Evolutionary conservation across 345 rosid genomes (phyloP).

Genomic region (Draba incana): DNA sequence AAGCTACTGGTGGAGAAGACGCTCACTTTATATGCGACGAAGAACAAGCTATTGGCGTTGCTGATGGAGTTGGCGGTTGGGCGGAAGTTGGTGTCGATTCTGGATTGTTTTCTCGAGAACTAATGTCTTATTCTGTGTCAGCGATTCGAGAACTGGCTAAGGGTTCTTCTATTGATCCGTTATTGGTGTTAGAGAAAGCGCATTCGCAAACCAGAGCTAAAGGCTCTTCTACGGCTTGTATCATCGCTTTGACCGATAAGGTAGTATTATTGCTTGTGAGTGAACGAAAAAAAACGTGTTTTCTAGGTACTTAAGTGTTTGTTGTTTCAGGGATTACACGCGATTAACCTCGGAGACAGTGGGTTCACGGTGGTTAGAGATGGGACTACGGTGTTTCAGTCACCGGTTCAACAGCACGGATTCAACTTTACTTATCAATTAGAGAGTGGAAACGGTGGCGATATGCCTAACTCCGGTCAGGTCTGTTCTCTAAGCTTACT

Average conservation of each 20-base stretch:
- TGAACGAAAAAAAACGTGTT: neutral
- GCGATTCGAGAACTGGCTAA: conserved; percentile 73
- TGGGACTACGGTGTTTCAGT: conserved; percentile 76
- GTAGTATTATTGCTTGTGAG: conserved; percentile 43
- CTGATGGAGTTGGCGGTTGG: conserved; percentile 99
- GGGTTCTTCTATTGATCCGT: conserved; percentile 69
- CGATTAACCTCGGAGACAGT: conserved; percentile 93
- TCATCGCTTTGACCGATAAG: conserved; percentile 77
- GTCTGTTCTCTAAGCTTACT: conserved; percentile 41
- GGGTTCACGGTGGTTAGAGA: conserved; percentile 93
- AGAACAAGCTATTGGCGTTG: conserved; percentile 88
- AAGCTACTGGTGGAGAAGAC: conserved; percentile 95
- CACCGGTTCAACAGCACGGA: conserved; percentile 93
- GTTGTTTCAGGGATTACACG: conserved; percentile 60
- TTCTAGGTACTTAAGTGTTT: neutral
- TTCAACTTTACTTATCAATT: conserved; percentile 95
- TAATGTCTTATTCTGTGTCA: conserved; percentile 77
- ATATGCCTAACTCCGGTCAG: conserved; percentile 90
- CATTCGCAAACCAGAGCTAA: conserved; percentile 72
- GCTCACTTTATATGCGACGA: conserved; percentile 86
- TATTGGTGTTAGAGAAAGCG: conserved; percentile 83
- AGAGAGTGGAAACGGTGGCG: conserved; percentile 72
- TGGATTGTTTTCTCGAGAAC: conserved; percentile 78
- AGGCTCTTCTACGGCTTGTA: conserved; percentile 97
- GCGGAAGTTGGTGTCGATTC: conserved; percentile 93